A percentile compares a stretch with the other conserved stretches of the same genome.
Conservation (phyloP, 2,329 filamentous ascomycete species). For the Colletotrichum chrysophilum region DNA sequence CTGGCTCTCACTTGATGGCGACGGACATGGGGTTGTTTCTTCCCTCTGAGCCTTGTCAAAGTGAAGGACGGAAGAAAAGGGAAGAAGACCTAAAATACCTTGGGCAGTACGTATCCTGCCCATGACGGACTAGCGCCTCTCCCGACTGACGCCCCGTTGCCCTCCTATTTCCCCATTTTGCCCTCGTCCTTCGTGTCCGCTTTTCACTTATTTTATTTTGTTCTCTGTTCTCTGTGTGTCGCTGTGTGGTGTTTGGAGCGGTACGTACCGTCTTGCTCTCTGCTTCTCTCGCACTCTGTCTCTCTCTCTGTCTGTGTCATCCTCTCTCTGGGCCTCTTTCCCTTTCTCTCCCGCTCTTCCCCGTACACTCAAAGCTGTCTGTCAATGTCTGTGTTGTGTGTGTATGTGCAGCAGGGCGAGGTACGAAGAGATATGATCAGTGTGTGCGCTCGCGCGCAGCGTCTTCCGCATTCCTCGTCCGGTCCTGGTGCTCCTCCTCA, state of each 20-base stretch:
- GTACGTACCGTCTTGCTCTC: neutral
- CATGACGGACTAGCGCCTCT: neutral
- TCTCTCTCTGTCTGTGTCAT: neutral
- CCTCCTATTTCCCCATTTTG: conserved; percentile 14
- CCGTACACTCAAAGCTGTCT: neutral
- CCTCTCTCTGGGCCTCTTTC: neutral
- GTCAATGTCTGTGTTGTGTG: neutral
- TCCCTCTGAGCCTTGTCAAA: neutral
- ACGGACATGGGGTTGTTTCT: neutral
- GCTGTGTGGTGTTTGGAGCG: neutral
- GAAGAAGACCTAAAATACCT: neutral
- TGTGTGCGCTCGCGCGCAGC: neutral
- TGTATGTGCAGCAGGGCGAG: neutral
- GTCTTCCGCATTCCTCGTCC: neutral
- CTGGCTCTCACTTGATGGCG: neutral
- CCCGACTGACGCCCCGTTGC: neutral
- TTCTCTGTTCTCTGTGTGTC: neutral
- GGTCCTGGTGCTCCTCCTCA: neutral
- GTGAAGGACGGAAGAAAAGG: neutral
- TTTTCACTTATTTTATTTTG: neutral
- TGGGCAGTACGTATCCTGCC: neutral
- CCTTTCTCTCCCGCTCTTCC: neutral
- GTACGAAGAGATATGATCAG: neutral
- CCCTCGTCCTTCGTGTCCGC: conserved; percentile 3
- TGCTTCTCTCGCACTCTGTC: neutral